Evolutionary conservation across 495 filamentous ascomycete species (phyloP), one percentile per base, ranked within the genome.

Genomic region (Penicillium pulvis): DNA sequence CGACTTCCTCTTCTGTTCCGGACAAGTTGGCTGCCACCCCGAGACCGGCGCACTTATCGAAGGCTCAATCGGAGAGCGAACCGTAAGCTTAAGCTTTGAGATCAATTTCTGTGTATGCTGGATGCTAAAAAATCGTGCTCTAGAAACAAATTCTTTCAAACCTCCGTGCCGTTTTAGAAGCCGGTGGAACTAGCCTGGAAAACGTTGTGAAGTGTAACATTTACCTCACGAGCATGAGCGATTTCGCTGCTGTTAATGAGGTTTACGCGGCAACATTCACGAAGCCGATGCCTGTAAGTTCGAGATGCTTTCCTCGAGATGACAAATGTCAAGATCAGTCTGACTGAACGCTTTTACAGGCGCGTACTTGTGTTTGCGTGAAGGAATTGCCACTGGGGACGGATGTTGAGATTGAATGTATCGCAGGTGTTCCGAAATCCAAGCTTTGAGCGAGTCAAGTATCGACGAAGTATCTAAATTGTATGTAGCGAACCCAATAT

Each of bases 371-470:
- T 58, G 85, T 91, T 31, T 83, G 83, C 6, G 87, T 89, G 19
- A 79, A 85, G 67, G 81, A 84, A 54, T 73, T 90, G 49, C 86
- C 87, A 0, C 60, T 84, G 55, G 81, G 80, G 8, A 84, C 86
- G 5, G 86, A 89, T 73, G 86, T 91, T 6, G 87, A 90, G 74
- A 88, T 91, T 64, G 86, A 90, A 69, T 88, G 84, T 30, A 58
- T 59, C 42, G 60, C 60, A 4, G 55, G 55, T 28, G 49, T 63
- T 20, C 33, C 19, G 30, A 50, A 46, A 24, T 24, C 43, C 2
- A 23, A 23, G 43, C 43, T 46, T 24, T 46, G 12, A 46, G 12
- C 2, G 19, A 24, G 7, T 41, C 16, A n/a, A 41, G 39, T n/a
- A 12, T 36, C 6, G 3, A 36, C 39, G 4, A 41, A 2, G 1